Conservation (phyloP, 1,284 basidiomycete species). For the Irpex lacteus region DNA sequence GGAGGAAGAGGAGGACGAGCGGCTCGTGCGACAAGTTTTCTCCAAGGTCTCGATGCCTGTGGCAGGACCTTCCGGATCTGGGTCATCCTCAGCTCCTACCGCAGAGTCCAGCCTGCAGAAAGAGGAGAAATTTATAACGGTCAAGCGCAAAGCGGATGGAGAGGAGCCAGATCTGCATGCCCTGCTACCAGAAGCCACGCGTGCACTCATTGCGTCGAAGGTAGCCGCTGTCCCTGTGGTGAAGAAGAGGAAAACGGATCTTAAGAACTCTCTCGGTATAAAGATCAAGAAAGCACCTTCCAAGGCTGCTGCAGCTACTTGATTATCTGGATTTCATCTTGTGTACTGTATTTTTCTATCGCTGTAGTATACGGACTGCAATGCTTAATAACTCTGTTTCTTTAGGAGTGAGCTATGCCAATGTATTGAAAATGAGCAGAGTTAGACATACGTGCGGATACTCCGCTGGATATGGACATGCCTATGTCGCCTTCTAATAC, state of each 20-base stretch:
- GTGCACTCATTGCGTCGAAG: slow-evolving; percentile 59
- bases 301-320: slow-evolving; percentile 15
- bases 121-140: slow-evolving; percentile 41
- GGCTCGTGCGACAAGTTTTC: slow-evolving; percentile 84
- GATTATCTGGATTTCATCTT: background rate
- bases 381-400: background rate
- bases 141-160: slow-evolving; percentile 79
- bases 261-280: slow-evolving; percentile 68
- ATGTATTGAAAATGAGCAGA: no score
- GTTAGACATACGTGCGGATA: no score
- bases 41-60: slow-evolving; percentile 59
- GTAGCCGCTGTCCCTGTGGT: slow-evolving; percentile 35
- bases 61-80: slow-evolving; percentile 21
- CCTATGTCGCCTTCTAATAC: no score
- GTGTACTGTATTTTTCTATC: background rate
- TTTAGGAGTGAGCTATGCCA: no score
- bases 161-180: slow-evolving; percentile 68
- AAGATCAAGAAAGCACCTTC: slow-evolving; percentile 60
- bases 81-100: slow-evolving; percentile 29
- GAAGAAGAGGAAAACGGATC: slow-evolving; percentile 66
- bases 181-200: slow-evolving; percentile 72
- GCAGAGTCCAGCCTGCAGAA: slow-evolving; percentile 21
- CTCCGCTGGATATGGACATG: no score
- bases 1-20: slow-evolving; percentile 91
- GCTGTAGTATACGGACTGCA: background rate